Evolutionary conservation across 108 stramenopile species (phyloP).

Genomic region (Parmales sp.): DNA sequence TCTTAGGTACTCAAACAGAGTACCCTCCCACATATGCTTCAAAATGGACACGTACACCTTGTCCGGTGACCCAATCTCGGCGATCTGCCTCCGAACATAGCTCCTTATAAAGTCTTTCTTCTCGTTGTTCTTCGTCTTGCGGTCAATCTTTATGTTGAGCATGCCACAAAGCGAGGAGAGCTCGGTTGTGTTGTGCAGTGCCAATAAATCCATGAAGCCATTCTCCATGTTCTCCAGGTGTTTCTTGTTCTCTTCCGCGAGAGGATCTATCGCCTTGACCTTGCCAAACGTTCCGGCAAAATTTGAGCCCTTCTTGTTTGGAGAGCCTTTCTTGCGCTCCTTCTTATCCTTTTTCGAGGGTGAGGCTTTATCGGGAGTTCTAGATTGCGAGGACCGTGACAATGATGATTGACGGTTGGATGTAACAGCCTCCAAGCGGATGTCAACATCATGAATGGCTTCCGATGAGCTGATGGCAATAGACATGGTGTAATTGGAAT

Average conservation of each 20-base stretch:
- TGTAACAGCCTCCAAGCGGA: background rate
- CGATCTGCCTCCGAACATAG: background rate
- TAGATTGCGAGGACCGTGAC: background rate
- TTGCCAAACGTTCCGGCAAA: background rate
- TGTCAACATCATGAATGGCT: constrained; percentile 3
- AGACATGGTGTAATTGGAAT: background rate
- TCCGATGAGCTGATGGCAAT: background rate
- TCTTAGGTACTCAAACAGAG: background rate
- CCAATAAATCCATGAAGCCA: background rate
- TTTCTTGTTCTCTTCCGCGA: background rate
- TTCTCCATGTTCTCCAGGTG: constrained; percentile 6
- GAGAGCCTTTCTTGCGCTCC: background rate
- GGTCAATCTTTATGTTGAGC: background rate
- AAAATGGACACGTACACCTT: background rate
- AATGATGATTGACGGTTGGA: background rate
- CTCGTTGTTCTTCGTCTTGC: background rate
- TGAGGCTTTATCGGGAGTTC: too few species aligned
- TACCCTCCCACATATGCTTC: constrained; percentile 11
- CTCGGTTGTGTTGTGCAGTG: constrained; percentile 1
- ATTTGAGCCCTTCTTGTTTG: background rate
- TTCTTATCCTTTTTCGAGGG: too few species aligned
- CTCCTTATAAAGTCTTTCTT: background rate
- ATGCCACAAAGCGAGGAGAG: background rate
- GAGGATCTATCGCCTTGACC: background rate
- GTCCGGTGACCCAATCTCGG: background rate